Percentiles rank a stretch among this genome's conserved stretches.
phyloP scores from a whole-genome alignment of 2,329 filamentous ascomycete genomes.

The Cladosporium austrohemisphaericum region DNA sequence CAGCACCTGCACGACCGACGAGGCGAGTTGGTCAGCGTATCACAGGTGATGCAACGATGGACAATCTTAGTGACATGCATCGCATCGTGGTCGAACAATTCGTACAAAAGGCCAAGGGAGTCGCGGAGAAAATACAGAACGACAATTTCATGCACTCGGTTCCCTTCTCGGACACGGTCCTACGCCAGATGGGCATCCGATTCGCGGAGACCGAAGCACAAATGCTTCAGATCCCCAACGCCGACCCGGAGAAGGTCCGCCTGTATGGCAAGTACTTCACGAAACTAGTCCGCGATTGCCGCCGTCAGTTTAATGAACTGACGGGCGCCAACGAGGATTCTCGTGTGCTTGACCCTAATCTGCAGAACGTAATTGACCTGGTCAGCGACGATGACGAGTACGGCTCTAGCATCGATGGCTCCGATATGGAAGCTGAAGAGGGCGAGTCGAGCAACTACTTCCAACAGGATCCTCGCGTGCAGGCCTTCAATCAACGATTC shows the following conservation, averaged over 20 bases:
- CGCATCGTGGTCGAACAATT: conserved; percentile 63
- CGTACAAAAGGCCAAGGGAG: conserved; percentile 56
- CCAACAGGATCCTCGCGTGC: conserved; percentile 18
- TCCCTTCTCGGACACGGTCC: conserved; percentile 64
- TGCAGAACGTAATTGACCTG: conserved; percentile 47
- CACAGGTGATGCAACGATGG: conserved; percentile 52
- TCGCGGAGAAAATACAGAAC: conserved; percentile 61
- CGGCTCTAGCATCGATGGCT: conserved; percentile 41
- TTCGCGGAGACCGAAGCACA: conserved; percentile 61
- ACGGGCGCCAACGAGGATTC: conserved; percentile 41
- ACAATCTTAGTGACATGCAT: conserved; percentile 57
- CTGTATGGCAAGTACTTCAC: conserved; percentile 61
- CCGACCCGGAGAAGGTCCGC: conserved; percentile 60
- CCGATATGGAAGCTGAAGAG: conserved; percentile 39
- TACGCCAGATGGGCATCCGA: conserved; percentile 68
- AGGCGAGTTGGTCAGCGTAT: conserved; percentile 56
- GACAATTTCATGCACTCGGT: conserved; percentile 54
- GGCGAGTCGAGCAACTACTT: conserved; percentile 28
- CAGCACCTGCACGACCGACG: conserved; percentile 2
- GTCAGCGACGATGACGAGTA: conserved; percentile 44
- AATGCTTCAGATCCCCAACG: conserved; percentile 62
- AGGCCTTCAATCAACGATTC: conserved; percentile 23
- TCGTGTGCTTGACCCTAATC: conserved; percentile 47
- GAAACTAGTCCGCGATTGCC: conserved; percentile 49
- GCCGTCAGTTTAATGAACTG: conserved; percentile 37